Evolutionary conservation across 106 monocot genomes (phyloP).

Genomic region (Triglochin maritima): DNA sequence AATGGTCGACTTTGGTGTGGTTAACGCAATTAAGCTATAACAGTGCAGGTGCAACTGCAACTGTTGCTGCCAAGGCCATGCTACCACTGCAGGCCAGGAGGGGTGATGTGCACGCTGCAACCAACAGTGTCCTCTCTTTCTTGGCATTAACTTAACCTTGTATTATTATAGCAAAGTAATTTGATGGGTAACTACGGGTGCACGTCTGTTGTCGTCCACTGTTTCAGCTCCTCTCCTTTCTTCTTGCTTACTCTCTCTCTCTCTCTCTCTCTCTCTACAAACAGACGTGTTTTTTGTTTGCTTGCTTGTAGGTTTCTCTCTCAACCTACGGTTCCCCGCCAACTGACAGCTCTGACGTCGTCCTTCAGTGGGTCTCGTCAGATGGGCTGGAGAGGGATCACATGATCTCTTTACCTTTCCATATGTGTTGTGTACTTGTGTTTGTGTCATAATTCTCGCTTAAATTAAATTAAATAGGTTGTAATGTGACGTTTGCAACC

Average conservation of each 20-base stretch:
- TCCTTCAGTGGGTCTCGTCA: slow-evolving; percentile 15
- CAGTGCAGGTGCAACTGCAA: slow-evolving; percentile 7
- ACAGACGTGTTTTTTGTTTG: neutral
- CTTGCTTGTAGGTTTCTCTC: neutral
- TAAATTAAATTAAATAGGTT: too few species aligned
- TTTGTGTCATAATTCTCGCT: too few species aligned
- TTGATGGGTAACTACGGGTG: neutral
- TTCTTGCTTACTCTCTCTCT: neutral
- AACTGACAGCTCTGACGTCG: slow-evolving; percentile 10
- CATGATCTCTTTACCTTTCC: slow-evolving; percentile 3
- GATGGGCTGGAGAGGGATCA: slow-evolving; percentile 3
- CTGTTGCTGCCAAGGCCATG: neutral
- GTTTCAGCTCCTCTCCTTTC: neutral
- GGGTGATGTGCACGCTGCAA: neutral
- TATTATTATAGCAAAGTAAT: neutral
- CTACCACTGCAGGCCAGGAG: neutral
- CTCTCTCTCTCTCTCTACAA: slow-evolving; percentile 1
- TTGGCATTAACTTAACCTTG: neutral
- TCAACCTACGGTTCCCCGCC: slow-evolving; percentile 15
- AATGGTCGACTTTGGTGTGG: too few species aligned
- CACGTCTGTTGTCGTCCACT: neutral
- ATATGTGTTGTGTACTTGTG: too few species aligned
- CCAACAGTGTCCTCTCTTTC: slow-evolving; percentile 10
- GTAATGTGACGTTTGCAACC: too few species aligned
- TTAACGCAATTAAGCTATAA: neutral